Base-by-base conservation (phyloP, 2,329 filamentous ascomycete genomes). In the Epichloe brachyelytri region DNA sequence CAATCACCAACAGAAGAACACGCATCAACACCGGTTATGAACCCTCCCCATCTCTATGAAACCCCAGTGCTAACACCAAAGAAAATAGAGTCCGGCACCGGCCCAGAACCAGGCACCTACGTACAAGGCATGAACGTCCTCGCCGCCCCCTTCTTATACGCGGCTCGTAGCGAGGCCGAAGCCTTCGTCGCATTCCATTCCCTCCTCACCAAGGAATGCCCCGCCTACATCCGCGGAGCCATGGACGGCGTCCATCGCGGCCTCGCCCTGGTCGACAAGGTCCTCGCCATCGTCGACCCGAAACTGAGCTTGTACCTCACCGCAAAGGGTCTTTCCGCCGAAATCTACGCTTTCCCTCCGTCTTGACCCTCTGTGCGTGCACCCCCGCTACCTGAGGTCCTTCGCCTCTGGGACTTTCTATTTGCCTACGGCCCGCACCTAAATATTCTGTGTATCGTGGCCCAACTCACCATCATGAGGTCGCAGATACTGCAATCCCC, bases 111-210 rank as follows among this genome's bases (percentile, higher is more conserved):
- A 11, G 88, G 89, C 34, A 90, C 87, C 40, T 98, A 98, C 61
- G 91, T 98, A 2, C 93, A 98, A 68, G 93, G 93, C 58, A 97
- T 98, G 91, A 98, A 98, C 64, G 93, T 98, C 40, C 79, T 98
- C 15, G 91, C 90, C 10, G 93, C 93, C 1, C 93, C 93, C 0
- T 96, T 98, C 63, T 75, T 98, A 44, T 98, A 98, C 65, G 89
- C 88, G 5, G 90, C 93, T 1, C 83, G 89, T 52, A 95, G 88
- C 65, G 93, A 98, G 70, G 85, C 90, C 6, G 90, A 98, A 69
- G 93, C 93, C 2, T 98, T 95, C 60, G 84, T 88, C 5, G 85
- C 89, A 2, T 96, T 98, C 61, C 83, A 95, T 64, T 83, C 82
- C 43, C 85, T 96, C 56, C 81, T 98, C 56, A 94, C 88, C 1